Conservation (phyloP, 345 rosid genomes). For the Citrus hindsii region DNA sequence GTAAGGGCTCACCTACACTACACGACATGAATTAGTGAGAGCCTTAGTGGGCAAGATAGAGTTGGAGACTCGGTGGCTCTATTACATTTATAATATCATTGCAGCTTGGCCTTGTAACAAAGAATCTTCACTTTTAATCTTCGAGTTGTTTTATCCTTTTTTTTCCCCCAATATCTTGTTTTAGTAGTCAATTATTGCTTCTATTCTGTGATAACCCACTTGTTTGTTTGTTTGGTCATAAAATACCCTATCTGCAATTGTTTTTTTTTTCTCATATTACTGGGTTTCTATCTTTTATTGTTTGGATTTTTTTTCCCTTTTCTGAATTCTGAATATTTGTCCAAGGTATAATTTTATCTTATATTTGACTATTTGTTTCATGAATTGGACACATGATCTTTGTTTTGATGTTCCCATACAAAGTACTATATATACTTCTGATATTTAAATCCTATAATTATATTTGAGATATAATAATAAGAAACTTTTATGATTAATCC, state of each 20-base stretch:
- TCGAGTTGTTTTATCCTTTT: not conserved
- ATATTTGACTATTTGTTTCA: not conserved
- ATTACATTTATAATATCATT: slow-evolving; percentile 18
- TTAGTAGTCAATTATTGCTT: not conserved
- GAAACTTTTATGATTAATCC: not conserved
- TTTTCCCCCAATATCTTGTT: not conserved
- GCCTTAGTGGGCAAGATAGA: slow-evolving; percentile 41
- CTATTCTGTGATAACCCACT: not conserved
- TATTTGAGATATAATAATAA: no score
- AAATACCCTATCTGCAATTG: not conserved
- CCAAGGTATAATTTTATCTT: not conserved
- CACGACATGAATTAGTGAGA: slow-evolving; percentile 14
- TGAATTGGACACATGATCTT: not conserved
- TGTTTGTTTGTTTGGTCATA: not conserved
- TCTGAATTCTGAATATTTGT: not conserved
- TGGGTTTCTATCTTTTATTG: not conserved
- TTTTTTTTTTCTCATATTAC: not conserved
- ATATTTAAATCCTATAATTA: no score
- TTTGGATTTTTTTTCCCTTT: not conserved
- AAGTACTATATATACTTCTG: not conserved
- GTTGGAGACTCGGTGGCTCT: slow-evolving; percentile 22
- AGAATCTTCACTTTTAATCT: slow-evolving; percentile 18
- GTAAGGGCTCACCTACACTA: slow-evolving; percentile 40
- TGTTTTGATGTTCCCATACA: not conserved
- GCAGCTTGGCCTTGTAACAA: slow-evolving; percentile 12